A percentile compares a stretch with the other conserved stretches of the same genome.
These are phyloP conservation scores for Azolla pinnata DNA, from an alignment of 75 land plant species.

Conservation along the genomic window DNA sequence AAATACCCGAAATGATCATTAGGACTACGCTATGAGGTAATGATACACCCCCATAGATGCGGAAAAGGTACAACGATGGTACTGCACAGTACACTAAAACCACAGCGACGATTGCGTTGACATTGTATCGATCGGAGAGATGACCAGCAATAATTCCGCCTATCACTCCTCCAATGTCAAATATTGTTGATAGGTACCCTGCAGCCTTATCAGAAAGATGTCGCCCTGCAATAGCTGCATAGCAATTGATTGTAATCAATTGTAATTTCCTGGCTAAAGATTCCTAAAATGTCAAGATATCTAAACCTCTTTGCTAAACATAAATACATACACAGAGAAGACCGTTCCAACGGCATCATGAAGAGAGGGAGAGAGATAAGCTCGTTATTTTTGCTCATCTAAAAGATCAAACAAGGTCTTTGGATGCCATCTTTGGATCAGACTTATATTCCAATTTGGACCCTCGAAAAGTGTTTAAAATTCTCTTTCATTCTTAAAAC, in stretches of 20 bases:
- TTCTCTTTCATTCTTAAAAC: no score
- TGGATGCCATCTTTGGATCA: no score
- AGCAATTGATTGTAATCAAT: background rate
- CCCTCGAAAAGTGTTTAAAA: no score
- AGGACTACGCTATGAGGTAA: slow-evolving; percentile 5
- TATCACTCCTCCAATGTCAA: slow-evolving; percentile 28
- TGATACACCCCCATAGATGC: slow-evolving; percentile 17
- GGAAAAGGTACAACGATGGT: slow-evolving; percentile 22
- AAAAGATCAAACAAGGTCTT: no score
- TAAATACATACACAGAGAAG: no score
- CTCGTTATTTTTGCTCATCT: no score
- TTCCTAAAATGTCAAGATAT: background rate
- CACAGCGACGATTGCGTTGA: slow-evolving; percentile 29
- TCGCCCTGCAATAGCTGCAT: slow-evolving; percentile 14
- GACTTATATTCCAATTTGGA: no score
- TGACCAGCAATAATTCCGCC: slow-evolving; percentile 31
- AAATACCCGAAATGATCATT: slow-evolving; percentile 20
- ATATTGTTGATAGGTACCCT: slow-evolving; percentile 27
- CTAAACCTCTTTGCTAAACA: no score
- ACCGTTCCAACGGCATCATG: no score
- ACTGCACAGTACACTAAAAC: slow-evolving; percentile 24
- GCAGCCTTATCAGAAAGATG: slow-evolving; percentile 17
- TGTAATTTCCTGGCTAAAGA: background rate
- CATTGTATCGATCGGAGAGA: slow-evolving; percentile 27
- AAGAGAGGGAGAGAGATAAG: no score